Conservation (phyloP, 169 alveolate species). For the Cryptosporidium viatorum region DNA sequence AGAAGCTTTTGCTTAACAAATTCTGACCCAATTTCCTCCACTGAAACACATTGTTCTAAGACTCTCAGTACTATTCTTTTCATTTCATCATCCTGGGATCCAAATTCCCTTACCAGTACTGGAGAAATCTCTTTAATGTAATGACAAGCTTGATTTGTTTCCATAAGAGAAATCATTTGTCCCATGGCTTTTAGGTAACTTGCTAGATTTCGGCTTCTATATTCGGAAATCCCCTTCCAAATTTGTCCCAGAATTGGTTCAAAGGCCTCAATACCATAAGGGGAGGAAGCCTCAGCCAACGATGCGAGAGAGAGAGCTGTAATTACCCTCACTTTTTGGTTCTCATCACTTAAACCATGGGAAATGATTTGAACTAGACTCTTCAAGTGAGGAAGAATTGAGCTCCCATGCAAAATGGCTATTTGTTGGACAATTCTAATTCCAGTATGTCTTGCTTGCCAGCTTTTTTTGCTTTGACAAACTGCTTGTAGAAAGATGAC, state of each 20-base stretch:
- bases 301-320: constrained; percentile 99
- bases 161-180: constrained; percentile 98
- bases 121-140: constrained; percentile 97
- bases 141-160: constrained; percentile 97
- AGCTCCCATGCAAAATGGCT: constrained; percentile 98
- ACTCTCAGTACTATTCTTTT: constrained; percentile 95
- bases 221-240: constrained; percentile 98
- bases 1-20: constrained; percentile 95
- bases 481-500: constrained; percentile 98
- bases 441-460: constrained; percentile 99
- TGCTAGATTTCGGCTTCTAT: constrained; percentile 97
- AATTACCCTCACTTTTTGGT: constrained; percentile 95
- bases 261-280: constrained; percentile 99
- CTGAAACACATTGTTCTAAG: constrained; percentile 96
- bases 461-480: constrained; percentile 95
- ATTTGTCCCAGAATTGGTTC: constrained; percentile 96
- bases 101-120: constrained; percentile 96
- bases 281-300: constrained; percentile 99
- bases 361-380: constrained; percentile 96
- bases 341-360: constrained; percentile 96
- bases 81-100: constrained; percentile 99
- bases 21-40: constrained; percentile 97
- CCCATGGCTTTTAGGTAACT: constrained; percentile 99
- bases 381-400: constrained; percentile 97
- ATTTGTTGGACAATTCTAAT: constrained; percentile 98